Evolutionary conservation across 306 rosid genomes (phyloP).

Genomic region (Prunus mira): DNA sequence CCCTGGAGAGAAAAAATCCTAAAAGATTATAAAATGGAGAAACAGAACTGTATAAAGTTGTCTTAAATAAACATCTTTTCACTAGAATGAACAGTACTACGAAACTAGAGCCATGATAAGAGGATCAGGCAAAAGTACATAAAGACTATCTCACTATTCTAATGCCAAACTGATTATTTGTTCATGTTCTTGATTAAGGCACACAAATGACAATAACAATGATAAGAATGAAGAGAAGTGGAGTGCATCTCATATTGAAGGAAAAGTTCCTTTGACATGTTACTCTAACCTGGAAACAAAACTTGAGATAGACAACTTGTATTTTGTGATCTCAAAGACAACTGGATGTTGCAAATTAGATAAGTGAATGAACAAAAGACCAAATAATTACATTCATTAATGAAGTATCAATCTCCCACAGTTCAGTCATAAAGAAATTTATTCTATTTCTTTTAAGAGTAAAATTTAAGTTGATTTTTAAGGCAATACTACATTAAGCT

Average conservation of each 20-base stretch:
- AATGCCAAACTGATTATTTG: not conserved
- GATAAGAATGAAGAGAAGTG: not conserved
- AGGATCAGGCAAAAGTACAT: not conserved
- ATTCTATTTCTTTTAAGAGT: not conserved
- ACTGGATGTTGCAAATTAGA: not conserved
- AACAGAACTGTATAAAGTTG: not conserved
- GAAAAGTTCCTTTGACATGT: not conserved
- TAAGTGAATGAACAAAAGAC: not conserved
- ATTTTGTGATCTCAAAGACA: not conserved
- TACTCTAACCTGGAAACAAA: not conserved
- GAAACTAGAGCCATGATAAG: not conserved
- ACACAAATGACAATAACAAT: not conserved
- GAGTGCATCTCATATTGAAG: not conserved
- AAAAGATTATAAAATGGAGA: conserved; percentile 11
- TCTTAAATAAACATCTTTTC: not conserved
- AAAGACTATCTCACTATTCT: not conserved
- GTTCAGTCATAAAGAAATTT: not conserved
- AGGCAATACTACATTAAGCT: not conserved
- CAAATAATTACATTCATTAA: not conserved
- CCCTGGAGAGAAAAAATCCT: conserved; percentile 53
- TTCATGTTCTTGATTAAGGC: not conserved
- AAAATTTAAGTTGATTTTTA: not conserved
- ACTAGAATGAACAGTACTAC: not conserved
- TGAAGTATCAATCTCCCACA: not conserved
- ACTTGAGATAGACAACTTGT: not conserved